phyloP scores from a whole-genome alignment of 257 asterid genomes.

The Thymus quinquecostatus region DNA sequence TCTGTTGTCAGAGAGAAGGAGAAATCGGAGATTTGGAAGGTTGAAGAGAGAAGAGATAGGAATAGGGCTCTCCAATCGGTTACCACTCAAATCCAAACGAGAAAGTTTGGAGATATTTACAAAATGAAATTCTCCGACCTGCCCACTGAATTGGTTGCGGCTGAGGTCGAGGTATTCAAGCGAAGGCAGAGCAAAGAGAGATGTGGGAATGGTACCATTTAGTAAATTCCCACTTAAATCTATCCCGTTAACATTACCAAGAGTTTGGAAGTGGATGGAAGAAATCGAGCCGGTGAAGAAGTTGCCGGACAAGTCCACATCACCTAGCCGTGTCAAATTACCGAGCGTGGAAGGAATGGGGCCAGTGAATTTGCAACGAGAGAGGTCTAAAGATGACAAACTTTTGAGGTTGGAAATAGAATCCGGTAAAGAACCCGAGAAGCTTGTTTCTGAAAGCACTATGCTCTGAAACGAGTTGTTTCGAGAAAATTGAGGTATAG shows the following conservation, averaged over 20 bases:
- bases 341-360: background rate
- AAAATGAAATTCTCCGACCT: too few relatives aligned
- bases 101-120: too few relatives aligned
- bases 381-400: constrained; percentile 37
- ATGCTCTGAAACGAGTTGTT: constrained; percentile 28
- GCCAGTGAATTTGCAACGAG: constrained; percentile 30
- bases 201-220: constrained; percentile 32
- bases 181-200: constrained; percentile 40
- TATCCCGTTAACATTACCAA: background rate
- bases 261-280: background rate
- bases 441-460: constrained; percentile 29
- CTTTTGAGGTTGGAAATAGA: constrained; percentile 37
- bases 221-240: constrained; percentile 2
- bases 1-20: too few relatives aligned
- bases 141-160: too few relatives aligned
- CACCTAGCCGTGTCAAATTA: background rate
- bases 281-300: constrained; percentile 25
- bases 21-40: too few relatives aligned
- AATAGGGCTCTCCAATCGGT: too few relatives aligned
- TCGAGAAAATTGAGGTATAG: constrained; percentile 26
- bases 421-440: constrained; percentile 41
- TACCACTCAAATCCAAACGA: too few relatives aligned
- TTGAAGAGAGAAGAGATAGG: too few relatives aligned
- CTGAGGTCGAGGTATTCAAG: constrained; percentile 29
- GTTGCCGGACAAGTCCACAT: background rate